Base-by-base conservation (phyloP, 768 basidiomycete species). In the Leccinum boreale region DNA sequence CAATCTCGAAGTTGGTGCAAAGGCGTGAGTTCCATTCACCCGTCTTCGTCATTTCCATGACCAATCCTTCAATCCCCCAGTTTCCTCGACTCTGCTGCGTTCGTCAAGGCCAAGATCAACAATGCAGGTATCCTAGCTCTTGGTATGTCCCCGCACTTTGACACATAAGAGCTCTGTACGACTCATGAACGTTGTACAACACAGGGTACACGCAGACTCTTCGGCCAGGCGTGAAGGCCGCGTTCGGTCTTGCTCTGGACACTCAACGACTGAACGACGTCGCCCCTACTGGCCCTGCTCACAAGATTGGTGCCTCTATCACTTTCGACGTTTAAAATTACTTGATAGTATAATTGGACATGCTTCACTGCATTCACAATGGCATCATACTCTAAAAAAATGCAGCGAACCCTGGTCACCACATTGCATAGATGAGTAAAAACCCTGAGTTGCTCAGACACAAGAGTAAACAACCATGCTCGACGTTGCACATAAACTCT, bases 71-170 rank as follows among this genome's bases (percentile, higher is more conserved):
- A 19, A 62, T 19, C 51, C 0, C 7, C 55, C 56, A 90, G 86
- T 50, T 87, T 86, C 78, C 86, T 95, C 62, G 94, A 98, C 78
- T 75, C 81, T 29, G 86, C 93, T 63, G 89, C 94, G 9, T 98
- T 92, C 70, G 82, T 98, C 78, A 98, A 99, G 84, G 92, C 94
- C 65, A 98, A 98, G 84, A 95, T 98, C 80, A 98, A 98, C 86
- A 96, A 95, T 79, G 73, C 85, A 58, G 95, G 95, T 81, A 82
- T 95, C 70, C 82, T 97, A 64, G 89, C 85, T 67, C 86, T 96
- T 64, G 88, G 85, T 92, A 71, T 60, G 75, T 69, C 3, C 11
- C 19, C 12, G 9, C 9, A 26, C n/a, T 35, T 15, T 31, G 57
- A 23, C 17, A 7, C 33, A 52, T 44, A 5, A 2, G 4, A 47